Conservation (phyloP, 371 early-diverging fungal species). For the Encephalitozoon romaleae region DNA sequence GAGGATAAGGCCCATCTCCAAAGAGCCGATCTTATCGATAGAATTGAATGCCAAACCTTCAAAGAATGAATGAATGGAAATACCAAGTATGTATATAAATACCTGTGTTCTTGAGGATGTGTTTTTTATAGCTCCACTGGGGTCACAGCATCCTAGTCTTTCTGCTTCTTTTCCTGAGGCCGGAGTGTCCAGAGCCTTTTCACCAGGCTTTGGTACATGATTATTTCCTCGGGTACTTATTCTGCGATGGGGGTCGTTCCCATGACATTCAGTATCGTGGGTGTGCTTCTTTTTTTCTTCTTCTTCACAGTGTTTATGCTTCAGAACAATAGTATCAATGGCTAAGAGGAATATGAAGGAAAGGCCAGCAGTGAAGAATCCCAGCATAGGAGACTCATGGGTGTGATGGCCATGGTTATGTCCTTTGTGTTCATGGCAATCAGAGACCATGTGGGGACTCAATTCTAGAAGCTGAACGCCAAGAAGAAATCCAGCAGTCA, state of each 20-base stretch:
- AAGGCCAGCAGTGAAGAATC: conserved; percentile 49
- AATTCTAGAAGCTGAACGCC: conserved; percentile 54
- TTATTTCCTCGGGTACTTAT: neutral
- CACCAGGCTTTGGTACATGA: neutral
- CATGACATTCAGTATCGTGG: neutral
- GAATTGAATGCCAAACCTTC: conserved; percentile 57
- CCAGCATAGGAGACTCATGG: conserved; percentile 14
- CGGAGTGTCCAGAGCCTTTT: neutral
- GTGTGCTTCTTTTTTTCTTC: neutral
- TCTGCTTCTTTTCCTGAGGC: neutral
- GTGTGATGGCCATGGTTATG: conserved; percentile 31
- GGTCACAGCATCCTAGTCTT: conserved; percentile 36
- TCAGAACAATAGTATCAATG: conserved; percentile 51
- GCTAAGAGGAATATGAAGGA: conserved; percentile 50
- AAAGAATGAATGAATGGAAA: conserved; percentile 62
- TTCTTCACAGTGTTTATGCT: conserved; percentile 59
- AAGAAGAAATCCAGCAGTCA: conserved; percentile 57
- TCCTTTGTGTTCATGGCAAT: neutral
- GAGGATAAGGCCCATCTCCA: conserved; percentile 50
- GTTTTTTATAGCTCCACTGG: conserved; percentile 43
- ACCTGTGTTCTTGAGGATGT: conserved; percentile 51
- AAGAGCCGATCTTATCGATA: conserved; percentile 36
- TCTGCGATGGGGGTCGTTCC: neutral
- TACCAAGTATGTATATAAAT: conserved; percentile 54
- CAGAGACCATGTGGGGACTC: conserved; percentile 55